These are phyloP conservation scores for Globisporangium alternatum DNA, from an alignment of 352 stramenopile genomes.

Conservation along the genomic window DNA sequence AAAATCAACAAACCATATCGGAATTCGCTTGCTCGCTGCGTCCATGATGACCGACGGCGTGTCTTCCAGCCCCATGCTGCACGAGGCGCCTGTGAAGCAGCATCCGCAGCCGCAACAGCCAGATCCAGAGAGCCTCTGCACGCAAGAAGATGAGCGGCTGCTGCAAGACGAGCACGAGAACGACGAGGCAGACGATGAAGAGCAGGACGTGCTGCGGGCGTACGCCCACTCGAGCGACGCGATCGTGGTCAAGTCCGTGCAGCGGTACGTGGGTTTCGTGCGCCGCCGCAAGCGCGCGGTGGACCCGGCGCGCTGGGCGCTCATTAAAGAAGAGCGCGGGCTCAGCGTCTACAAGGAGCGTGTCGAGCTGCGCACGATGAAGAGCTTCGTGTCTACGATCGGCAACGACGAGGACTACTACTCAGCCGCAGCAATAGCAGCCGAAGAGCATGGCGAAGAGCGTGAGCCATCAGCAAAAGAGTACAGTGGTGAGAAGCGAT, in stretches of 20 bases:
- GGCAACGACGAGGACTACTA: background rate
- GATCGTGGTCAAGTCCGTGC: constrained; percentile 52
- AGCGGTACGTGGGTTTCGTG: constrained; percentile 47
- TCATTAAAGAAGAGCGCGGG: constrained; percentile 39
- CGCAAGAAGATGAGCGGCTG: background rate
- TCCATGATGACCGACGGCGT: background rate
- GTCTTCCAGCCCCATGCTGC: background rate
- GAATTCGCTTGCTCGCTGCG: background rate
- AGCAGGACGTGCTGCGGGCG: constrained; percentile 24
- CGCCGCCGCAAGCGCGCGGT: constrained; percentile 34
- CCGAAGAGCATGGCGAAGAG: constrained; percentile 13
- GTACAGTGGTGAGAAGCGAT: background rate
- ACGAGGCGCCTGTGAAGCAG: background rate
- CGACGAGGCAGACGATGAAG: background rate
- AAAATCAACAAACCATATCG: too few species aligned
- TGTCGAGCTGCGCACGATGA: constrained; percentile 23
- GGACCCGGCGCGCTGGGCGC: constrained; percentile 34
- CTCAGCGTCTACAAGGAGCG: constrained; percentile 57
- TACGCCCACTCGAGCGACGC: constrained; percentile 47
- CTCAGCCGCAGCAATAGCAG: background rate
- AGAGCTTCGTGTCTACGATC: constrained; percentile 8
- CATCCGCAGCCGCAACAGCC: background rate
- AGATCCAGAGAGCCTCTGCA: background rate
- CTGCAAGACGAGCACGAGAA: background rate
- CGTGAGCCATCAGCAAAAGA: constrained; percentile 9